A percentile compares a stretch with the other conserved stretches of the same genome.
Conservation (phyloP, 495 filamentous ascomycete species). For the Aspergillus egyptiacus region DNA sequence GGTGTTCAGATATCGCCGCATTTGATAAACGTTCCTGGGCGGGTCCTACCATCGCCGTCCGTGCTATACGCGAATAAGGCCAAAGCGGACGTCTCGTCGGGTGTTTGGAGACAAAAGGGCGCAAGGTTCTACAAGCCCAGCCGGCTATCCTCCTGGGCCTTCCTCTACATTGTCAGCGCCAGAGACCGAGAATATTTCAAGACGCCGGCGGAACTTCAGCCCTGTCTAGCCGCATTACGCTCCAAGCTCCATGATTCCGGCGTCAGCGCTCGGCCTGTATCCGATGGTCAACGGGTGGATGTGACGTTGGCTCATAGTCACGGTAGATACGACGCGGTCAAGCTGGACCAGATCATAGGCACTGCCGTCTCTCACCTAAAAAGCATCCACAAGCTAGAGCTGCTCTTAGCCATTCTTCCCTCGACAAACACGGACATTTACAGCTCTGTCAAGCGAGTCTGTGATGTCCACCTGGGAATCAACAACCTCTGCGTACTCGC, state of each 20-base stretch:
- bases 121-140: constrained; percentile 3
- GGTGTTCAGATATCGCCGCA: constrained; percentile 46
- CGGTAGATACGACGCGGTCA: neutral
- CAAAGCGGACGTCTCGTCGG: constrained; percentile 16
- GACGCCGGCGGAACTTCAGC: neutral
- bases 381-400: constrained; percentile 21
- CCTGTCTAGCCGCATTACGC: neutral
- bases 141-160: neutral
- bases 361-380: constrained; percentile 11
- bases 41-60: constrained; percentile 50
- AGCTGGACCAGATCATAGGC: constrained; percentile 21
- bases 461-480: constrained; percentile 2
- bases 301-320: neutral
- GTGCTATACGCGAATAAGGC: constrained; percentile 40
- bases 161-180: neutral
- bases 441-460: constrained; percentile 40
- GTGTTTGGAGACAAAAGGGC: constrained; percentile 50
- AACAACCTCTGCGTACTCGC: constrained; percentile 22
- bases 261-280: neutral
- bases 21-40: constrained; percentile 60
- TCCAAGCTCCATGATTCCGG: neutral
- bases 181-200: neutral
- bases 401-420: constrained; percentile 60
- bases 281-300: neutral
- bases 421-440: constrained; percentile 47